Conservation (phyloP, 1,139 yeast genomes). For the Candida sanyaensis region DNA sequence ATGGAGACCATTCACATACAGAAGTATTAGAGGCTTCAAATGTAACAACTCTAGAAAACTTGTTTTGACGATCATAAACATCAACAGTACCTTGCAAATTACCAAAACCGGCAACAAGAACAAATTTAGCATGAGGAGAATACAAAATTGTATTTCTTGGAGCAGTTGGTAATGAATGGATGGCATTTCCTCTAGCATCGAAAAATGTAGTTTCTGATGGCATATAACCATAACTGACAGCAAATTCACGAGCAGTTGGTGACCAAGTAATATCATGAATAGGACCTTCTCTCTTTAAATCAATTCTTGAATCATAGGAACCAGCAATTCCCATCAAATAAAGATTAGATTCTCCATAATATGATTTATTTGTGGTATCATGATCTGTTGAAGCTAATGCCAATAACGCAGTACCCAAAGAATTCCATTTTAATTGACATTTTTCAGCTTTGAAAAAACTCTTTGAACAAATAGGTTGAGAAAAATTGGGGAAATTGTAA, state of each 20-base stretch:
- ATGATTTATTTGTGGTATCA: slow-evolving; percentile 89
- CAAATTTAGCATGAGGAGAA: slow-evolving; percentile 92
- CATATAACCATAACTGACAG: slow-evolving; percentile 96
- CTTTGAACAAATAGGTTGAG: slow-evolving; percentile 81
- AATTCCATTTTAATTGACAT: slow-evolving; percentile 91
- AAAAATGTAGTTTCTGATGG: slow-evolving; percentile 95
- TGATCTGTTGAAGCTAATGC: slow-evolving; percentile 96
- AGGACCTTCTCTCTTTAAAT: slow-evolving; percentile 90
- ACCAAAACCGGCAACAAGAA: slow-evolving; percentile 96
- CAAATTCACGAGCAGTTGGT: slow-evolving; percentile 94
- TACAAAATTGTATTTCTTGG: slow-evolving; percentile 89
- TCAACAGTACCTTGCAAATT: slow-evolving; percentile 97
- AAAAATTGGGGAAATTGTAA: slow-evolving; percentile 73
- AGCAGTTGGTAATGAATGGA: slow-evolving; percentile 81
- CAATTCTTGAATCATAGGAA: slow-evolving; percentile 84
- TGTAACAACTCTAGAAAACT: slow-evolving; percentile 74
- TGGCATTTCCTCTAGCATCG: slow-evolving; percentile 89
- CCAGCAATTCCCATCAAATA: slow-evolving; percentile 92
- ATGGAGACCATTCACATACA: slow-evolving; percentile 98
- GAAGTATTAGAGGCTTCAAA: slow-evolving; percentile 94
- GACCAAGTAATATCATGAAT: slow-evolving; percentile 98
- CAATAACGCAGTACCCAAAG: slow-evolving; percentile 88
- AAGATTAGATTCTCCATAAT: slow-evolving; percentile 94
- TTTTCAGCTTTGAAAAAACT: slow-evolving; percentile 94
- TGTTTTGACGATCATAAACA: slow-evolving; percentile 88